Percentiles rank a stretch among this genome's conserved stretches.
phyloP scores from a whole-genome alignment of 2,329 filamentous ascomycete species.

The Colletotrichum sp. region DNA sequence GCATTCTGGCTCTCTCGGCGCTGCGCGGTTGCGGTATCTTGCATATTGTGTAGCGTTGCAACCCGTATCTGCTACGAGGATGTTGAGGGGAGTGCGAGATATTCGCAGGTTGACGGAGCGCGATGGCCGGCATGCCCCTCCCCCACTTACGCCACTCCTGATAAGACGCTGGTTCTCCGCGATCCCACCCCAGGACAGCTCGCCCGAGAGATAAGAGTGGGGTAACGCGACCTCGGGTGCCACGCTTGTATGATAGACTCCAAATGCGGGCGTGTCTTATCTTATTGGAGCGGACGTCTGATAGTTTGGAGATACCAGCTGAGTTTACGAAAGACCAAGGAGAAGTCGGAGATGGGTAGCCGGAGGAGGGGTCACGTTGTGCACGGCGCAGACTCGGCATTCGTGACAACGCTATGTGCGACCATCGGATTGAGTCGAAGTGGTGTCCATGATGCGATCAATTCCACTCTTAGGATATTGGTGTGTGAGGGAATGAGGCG shows the following conservation, averaged over 20 bases:
- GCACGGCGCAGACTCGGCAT: background rate
- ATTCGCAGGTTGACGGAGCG: background rate
- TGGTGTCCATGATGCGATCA: background rate
- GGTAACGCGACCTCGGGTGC: background rate
- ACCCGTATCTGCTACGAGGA: background rate
- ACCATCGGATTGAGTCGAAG: background rate
- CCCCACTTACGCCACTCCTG: conserved; percentile 3
- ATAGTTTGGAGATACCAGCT: background rate
- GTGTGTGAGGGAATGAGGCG: background rate
- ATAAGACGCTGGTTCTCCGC: background rate
- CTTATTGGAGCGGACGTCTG: background rate
- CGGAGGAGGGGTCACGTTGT: background rate
- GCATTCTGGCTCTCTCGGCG: background rate
- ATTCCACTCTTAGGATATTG: background rate
- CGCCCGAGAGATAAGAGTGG: conserved; percentile 9
- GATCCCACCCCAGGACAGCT: background rate
- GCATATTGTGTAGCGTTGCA: background rate
- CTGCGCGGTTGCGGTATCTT: background rate
- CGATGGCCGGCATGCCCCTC: background rate
- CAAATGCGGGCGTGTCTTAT: background rate
- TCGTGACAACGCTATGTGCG: background rate
- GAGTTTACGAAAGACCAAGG: background rate
- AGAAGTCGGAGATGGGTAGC: background rate
- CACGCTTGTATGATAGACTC: background rate
- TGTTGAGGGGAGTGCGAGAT: background rate